A percentile compares a stretch with the other conserved stretches of the same genome.
These are phyloP conservation scores for Neophaeococcomyces aloes DNA, from an alignment of 2,329 filamentous ascomycete species.

Conservation along the genomic window DNA sequence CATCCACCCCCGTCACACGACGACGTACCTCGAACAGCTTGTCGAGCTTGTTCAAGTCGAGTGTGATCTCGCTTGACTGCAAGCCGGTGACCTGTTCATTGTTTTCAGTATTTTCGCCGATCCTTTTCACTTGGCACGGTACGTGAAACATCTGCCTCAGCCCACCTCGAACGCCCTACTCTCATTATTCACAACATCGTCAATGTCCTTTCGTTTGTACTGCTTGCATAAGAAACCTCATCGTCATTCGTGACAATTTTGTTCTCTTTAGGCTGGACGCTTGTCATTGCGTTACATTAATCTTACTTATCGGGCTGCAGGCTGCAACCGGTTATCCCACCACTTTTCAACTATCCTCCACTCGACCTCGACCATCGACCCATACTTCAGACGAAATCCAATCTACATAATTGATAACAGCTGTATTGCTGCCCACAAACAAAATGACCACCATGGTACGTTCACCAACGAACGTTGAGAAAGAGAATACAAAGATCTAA, in stretches of 20 bases:
- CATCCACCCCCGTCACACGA: conserved; percentile 1
- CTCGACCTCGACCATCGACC: conserved; percentile 1
- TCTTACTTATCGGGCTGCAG: conserved; percentile 12
- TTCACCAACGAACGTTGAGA: conserved; percentile 7
- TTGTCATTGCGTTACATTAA: background rate
- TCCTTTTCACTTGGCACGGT: conserved; percentile 3
- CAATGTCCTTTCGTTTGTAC: background rate
- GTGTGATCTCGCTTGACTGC: conserved; percentile 6
- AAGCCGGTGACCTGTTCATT: conserved; percentile 2
- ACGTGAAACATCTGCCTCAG: conserved; percentile 4
- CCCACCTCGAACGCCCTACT: background rate
- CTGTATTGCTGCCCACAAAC: conserved; percentile 15
- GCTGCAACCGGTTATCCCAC: conserved; percentile 15
- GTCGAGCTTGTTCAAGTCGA: conserved; percentile 6
- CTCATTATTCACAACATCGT: background rate
- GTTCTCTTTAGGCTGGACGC: background rate
- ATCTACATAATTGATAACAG: conserved; percentile 6
- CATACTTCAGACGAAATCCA: background rate
- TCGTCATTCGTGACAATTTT: background rate
- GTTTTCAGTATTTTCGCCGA: background rate
- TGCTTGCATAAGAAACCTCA: background rate
- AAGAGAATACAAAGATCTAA: conserved; percentile 25
- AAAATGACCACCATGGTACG: conserved; percentile 56
- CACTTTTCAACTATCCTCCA: conserved; percentile 4
- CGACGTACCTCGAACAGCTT: conserved; percentile 5